These are phyloP conservation scores for Tetracladium maxilliforme DNA, from an alignment of 2,329 filamentous ascomycete species.

Conservation along the genomic window DNA sequence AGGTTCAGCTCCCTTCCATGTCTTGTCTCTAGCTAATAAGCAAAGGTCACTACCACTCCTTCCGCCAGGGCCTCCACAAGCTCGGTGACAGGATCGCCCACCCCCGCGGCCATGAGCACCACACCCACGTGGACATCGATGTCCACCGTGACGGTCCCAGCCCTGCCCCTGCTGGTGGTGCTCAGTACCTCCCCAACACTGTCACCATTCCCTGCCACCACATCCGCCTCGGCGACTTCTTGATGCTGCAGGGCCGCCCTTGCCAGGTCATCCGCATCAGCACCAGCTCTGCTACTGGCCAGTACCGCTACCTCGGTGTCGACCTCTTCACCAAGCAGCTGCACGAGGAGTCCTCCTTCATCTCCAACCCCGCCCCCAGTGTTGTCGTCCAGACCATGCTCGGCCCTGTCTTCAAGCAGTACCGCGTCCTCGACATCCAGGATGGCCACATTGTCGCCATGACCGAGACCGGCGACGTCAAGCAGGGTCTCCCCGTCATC, in stretches of 20 bases:
- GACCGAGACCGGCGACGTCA: conserved; percentile 98
- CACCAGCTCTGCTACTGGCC: conserved; percentile 90
- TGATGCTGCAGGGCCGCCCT: conserved; percentile 96
- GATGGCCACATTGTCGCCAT: conserved; percentile 83
- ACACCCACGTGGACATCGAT: conserved; percentile 20
- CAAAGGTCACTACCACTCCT: conserved; percentile 56
- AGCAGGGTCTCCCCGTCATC: conserved; percentile 85
- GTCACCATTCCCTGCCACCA: conserved; percentile 99
- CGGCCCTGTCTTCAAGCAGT: conserved; percentile 99
- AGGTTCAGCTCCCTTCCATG: conserved; percentile 8
- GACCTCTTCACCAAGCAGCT: conserved; percentile 99
- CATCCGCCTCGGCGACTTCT: conserved; percentile 95
- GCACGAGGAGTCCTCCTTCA: conserved; percentile 95
- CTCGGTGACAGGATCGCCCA: conserved; percentile 51
- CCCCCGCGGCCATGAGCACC: conserved; percentile 38
- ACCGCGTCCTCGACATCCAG: conserved; percentile 95
- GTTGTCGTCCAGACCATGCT: conserved; percentile 99
- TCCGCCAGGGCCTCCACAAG: conserved; percentile 56
- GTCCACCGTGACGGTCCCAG: conserved; percentile 4
- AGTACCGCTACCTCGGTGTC: conserved; percentile 99
- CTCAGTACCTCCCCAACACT: conserved; percentile 48
- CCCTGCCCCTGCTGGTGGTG: conserved; percentile 2
- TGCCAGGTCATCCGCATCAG: conserved; percentile 99
- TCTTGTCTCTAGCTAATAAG: conserved; percentile 3
- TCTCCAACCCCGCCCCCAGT: conserved; percentile 91